Percentiles rank a stretch among this genome's conserved stretches.
Evolutionary conservation across 352 stramenopile genomes (phyloP).

Genomic region (Phytophthora quininea): DNA sequence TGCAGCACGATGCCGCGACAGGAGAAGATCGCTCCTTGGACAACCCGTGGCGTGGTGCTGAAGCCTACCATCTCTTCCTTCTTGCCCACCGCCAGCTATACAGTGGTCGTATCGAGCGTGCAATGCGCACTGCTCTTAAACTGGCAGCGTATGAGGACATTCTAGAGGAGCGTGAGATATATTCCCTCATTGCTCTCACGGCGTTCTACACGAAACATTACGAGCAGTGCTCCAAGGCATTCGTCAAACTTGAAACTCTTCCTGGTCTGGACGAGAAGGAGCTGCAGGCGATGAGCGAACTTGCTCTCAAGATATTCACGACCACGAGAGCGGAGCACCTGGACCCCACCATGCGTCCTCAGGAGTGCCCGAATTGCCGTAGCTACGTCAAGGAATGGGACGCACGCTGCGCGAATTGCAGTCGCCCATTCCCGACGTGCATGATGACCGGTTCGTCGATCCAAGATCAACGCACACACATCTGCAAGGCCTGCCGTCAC

Average conservation of each 20-base stretch:
- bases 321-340: slow-evolving; percentile 55
- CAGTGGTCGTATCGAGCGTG: slow-evolving; percentile 73
- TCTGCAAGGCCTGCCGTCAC: slow-evolving; percentile 90
- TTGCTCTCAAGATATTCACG: slow-evolving; percentile 90
- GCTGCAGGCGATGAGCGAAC: slow-evolving; percentile 57
- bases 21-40: slow-evolving; percentile 87
- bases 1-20: slow-evolving; percentile 86
- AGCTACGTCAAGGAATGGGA: slow-evolving; percentile 89
- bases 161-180: slow-evolving; percentile 90
- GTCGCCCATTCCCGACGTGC: slow-evolving; percentile 69
- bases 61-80: slow-evolving; percentile 94
- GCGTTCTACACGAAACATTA: slow-evolving; percentile 93
- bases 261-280: slow-evolving; percentile 67
- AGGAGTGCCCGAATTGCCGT: slow-evolving; percentile 83
- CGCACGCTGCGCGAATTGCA: slow-evolving; percentile 82
- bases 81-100: slow-evolving; percentile 94
- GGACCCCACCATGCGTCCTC: slow-evolving; percentile 79
- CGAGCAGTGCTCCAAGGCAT: slow-evolving; percentile 90
- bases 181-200: slow-evolving; percentile 93
- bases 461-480: slow-evolving; percentile 72
- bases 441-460: slow-evolving; percentile 84
- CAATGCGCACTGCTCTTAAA: slow-evolving; percentile 88
- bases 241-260: slow-evolving; percentile 93
- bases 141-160: slow-evolving; percentile 93
- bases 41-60: slow-evolving; percentile 93